Conservation (phyloP, 1,284 basidiomycete genomes). For the Cutaneotrichosporon sp. region DNA sequence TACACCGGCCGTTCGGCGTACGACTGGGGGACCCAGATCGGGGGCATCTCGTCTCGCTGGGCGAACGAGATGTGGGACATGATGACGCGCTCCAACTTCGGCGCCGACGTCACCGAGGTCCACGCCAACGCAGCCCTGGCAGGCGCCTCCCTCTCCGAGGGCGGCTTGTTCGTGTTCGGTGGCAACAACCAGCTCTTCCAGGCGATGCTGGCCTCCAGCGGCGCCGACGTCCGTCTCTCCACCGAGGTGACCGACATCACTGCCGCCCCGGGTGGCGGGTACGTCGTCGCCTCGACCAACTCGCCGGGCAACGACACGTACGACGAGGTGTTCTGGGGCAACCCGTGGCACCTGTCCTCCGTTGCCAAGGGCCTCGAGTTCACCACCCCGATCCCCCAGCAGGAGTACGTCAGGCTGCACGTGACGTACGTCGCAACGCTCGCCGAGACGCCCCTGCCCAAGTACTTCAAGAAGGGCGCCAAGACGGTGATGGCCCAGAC, state of each 20-base stretch:
- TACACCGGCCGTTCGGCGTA: slow-evolving; percentile 61
- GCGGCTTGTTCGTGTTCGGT: slow-evolving; percentile 59
- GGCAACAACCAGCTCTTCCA: slow-evolving; percentile 90
- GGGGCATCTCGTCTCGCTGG: slow-evolving; percentile 64
- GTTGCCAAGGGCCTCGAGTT: slow-evolving; percentile 21
- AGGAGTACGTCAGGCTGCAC: slow-evolving; percentile 77
- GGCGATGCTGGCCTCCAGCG: slow-evolving; percentile 69
- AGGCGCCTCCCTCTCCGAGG: slow-evolving; percentile 64
- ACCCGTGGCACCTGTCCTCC: slow-evolving; percentile 42
- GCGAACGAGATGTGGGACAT: slow-evolving; percentile 78
- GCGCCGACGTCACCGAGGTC: slow-evolving; percentile 68
- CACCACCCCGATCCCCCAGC: slow-evolving; percentile 43
- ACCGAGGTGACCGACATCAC: slow-evolving; percentile 50
- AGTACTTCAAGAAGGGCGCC: slow-evolving; percentile 68
- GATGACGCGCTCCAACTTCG: slow-evolving; percentile 76
- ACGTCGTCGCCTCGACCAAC: slow-evolving; percentile 7
- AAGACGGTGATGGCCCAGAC: slow-evolving; percentile 62
- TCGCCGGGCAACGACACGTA: slow-evolving; percentile 26
- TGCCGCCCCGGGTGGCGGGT: not conserved
- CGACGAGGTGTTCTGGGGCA: slow-evolving; percentile 51
- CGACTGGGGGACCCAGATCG: slow-evolving; percentile 63
- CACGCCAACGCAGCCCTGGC: slow-evolving; percentile 73
- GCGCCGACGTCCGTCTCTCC: slow-evolving; percentile 68
- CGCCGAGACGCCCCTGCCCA: slow-evolving; percentile 62
- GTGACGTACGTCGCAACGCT: slow-evolving; percentile 86